Evolutionary conservation across 23 red algal species (phyloP).

Genomic region (Gracilaria domingensis): DNA sequence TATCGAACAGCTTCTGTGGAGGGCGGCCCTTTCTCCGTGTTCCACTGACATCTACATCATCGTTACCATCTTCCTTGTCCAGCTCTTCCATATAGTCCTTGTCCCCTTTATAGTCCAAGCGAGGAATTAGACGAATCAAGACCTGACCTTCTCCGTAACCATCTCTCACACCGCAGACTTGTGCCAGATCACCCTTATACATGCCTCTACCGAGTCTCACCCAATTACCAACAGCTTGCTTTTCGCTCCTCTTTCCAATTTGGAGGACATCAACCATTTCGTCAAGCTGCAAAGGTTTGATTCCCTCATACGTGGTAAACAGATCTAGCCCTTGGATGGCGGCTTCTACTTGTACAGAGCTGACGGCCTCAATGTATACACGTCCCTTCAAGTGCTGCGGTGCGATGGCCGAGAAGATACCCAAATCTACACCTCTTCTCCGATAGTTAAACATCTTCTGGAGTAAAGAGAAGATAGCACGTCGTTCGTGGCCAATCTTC

Average conservation of each 20-base stretch:
- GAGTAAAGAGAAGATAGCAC: constrained; percentile 84
- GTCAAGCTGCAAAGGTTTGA: constrained; percentile 82
- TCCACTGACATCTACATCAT: constrained; percentile 59
- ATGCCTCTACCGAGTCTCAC: constrained; percentile 86
- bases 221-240: constrained; percentile 82
- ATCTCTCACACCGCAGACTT: constrained; percentile 90
- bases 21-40: constrained; percentile 71
- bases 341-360: constrained; percentile 67
- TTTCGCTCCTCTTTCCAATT: constrained; percentile 63
- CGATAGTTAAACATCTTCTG: constrained; percentile 88
- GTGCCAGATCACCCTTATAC: constrained; percentile 95
- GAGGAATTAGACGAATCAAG: constrained; percentile 87
- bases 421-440: constrained; percentile 70
- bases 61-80: constrained; percentile 58
- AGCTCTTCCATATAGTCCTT: constrained; percentile 64
- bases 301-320: constrained; percentile 69
- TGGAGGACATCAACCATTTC: constrained; percentile 95
- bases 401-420: constrained; percentile 88
- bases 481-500: constrained; percentile 81
- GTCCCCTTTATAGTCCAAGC: constrained; percentile 80
- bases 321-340: constrained; percentile 88
- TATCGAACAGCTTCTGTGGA: constrained; percentile 90
- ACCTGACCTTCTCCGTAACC: constrained; percentile 68
- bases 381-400: constrained; percentile 92
- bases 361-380: constrained; percentile 93